Evolutionary conservation across 768 basidiomycete species (phyloP), one percentile per base, ranked within the genome.

Genomic region (Boletus barrowsii): DNA sequence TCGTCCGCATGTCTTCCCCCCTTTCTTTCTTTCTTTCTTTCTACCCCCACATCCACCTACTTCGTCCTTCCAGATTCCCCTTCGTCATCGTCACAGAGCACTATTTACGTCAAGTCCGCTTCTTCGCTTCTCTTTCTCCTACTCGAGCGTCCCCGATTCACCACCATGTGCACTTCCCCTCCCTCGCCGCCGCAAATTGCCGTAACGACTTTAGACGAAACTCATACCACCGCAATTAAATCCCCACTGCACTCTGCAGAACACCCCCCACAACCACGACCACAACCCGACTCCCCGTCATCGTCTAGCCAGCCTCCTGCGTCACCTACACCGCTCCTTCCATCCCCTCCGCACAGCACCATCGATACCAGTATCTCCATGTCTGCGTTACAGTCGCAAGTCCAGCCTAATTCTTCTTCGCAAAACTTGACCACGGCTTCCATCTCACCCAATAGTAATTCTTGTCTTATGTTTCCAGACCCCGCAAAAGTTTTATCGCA

Each of bases 161-260:
- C 64, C 59, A 26, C 54, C 56, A 72, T 72, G 70, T 53, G 44
- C 43, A 35, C 50, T 56, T 61, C 62, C 45, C 32, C 57, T 53
- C 67, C 62, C 57, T 58, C 59, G 40, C 65, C 66, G 48, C 54
- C 64, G 53, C 68, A 64, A 55, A 44, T 61, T 47, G 55, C 60
- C 61, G 59, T 61, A 39, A 59, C 56, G 54, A 63, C 46, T 35
- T 40, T 49, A 39, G 60, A 60, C 54, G 53, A 55, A 54, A 48
- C 48, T 14, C 40, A 47, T 41, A 50, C 55, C 45, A 40, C 24
- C 47, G 48, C 49, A 47, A 43, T 54, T 55, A 44, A 46, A 48
- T 59, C 55, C 26, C 39, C 56, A 9, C 4, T 22, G 30, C 51
- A 47, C 33, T 37, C 58, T 46, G 37, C n/a, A 55, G 47, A 56